These are phyloP conservation scores for Diplodia scrobiculata DNA, from an alignment of 2,329 filamentous ascomycete species.

Conservation along the genomic window DNA sequence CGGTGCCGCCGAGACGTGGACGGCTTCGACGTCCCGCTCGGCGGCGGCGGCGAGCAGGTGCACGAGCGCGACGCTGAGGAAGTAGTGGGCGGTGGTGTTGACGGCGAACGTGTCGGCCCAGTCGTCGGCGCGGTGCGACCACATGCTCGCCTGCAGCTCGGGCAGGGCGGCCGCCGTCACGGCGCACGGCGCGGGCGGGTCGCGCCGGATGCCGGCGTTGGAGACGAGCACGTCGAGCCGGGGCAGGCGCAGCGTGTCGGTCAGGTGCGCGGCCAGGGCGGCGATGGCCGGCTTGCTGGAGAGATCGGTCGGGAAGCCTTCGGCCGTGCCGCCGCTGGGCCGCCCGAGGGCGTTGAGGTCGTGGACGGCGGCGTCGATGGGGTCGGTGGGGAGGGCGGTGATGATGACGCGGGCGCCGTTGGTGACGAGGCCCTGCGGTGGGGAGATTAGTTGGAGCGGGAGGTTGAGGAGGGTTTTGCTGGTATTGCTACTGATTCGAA, in stretches of 20 bases:
- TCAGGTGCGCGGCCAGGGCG: slow-evolving; percentile 40
- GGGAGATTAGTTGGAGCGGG: background rate
- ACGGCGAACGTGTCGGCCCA: slow-evolving; percentile 53
- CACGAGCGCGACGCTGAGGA: slow-evolving; percentile 52
- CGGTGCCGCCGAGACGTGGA: background rate
- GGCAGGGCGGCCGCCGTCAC: slow-evolving; percentile 48
- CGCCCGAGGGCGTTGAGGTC: slow-evolving; percentile 5
- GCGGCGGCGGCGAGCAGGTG: slow-evolving; percentile 50
- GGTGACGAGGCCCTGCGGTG: slow-evolving; percentile 25
- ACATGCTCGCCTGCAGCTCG: slow-evolving; percentile 53
- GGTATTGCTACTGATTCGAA: too few species aligned
- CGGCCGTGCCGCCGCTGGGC: slow-evolving; percentile 12
- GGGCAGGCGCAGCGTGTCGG: slow-evolving; percentile 40
- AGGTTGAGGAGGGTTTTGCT: background rate
- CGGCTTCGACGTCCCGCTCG: slow-evolving; percentile 27
- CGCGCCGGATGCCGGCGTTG: slow-evolving; percentile 54
- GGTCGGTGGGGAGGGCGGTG: slow-evolving; percentile 28
- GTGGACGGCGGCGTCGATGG: slow-evolving; percentile 15
- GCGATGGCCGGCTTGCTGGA: slow-evolving; percentile 48
- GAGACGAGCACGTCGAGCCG: slow-evolving; percentile 54
- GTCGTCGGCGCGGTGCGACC: slow-evolving; percentile 49
- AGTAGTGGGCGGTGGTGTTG: slow-evolving; percentile 56
- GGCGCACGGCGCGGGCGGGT: slow-evolving; percentile 50
- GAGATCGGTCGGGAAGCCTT: slow-evolving; percentile 42
- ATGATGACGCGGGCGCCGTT: slow-evolving; percentile 30